Evolutionary conservation across 129 eudicot species (phyloP).

Genomic region (Daucus carota): DH1_v3.0 NC_030381.2:4759501-4760000

Average conservation of each 20-base stretch:
- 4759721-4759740: conserved; percentile 56
- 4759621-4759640: conserved; percentile 55
- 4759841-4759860: conserved; percentile 74
- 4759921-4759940: conserved; percentile 4
- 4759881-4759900: conserved; percentile 93
- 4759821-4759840: conserved; percentile 87
- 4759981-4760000: conserved; percentile 34
- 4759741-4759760: conserved; percentile 61
- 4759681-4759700: conserved; percentile 28
- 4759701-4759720: conserved; percentile 61
- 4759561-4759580: conserved; percentile 68
- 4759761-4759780: conserved; percentile 61
- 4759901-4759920: conserved; percentile 34
- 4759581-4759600: conserved; percentile 49
- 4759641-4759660: neutral
- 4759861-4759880: conserved; percentile 54
- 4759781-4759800: conserved; percentile 74
- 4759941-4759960: conserved; percentile 6
- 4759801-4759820: conserved; percentile 74
- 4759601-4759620: conserved; percentile 63
- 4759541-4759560: conserved; percentile 71
- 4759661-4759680: conserved; percentile 12
- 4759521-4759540: conserved; percentile 79
- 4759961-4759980: conserved; percentile 31
- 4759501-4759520: conserved; percentile 59